Conservation (phyloP, 306 rosid species). For the Casuarina equisetifolia region DNA sequence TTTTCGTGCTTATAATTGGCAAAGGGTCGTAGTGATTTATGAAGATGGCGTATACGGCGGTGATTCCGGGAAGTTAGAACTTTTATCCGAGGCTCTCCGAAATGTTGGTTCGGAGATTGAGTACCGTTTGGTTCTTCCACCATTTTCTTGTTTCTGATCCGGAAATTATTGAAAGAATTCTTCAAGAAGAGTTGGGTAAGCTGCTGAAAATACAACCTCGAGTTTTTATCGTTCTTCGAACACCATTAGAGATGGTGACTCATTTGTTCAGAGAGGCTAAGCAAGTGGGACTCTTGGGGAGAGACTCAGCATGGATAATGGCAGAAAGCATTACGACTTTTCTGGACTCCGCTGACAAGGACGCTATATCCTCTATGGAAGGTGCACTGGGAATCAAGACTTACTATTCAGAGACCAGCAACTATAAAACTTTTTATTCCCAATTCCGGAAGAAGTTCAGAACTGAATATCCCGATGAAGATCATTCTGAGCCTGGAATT, state of each 20-base stretch:
- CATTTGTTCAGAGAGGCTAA: conserved; percentile 58
- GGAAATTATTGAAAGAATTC: conserved; percentile 39
- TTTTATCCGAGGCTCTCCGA: conserved; percentile 58
- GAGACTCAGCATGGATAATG: conserved; percentile 64
- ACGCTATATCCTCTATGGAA: conserved; percentile 51
- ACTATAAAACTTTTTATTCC: conserved; percentile 34
- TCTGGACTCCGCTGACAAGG: conserved; percentile 43
- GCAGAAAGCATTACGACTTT: conserved; percentile 54
- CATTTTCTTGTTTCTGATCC: conserved; percentile 49
- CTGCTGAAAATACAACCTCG: conserved; percentile 44
- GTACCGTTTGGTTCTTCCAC: conserved; percentile 49
- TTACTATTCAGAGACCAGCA: conserved; percentile 34
- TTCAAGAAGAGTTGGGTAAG: conserved; percentile 47
- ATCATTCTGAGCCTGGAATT: conserved; percentile 47
- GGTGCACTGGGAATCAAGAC: conserved; percentile 71
- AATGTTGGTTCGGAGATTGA: conserved; percentile 48
- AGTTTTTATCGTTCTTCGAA: conserved; percentile 54
- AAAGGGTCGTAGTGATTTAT: conserved; percentile 46
- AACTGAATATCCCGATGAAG: conserved; percentile 39
- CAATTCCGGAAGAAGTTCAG: conserved; percentile 39
- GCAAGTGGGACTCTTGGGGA: conserved; percentile 44
- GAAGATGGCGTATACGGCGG: conserved; percentile 46
- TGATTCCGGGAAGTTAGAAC: conserved; percentile 46
- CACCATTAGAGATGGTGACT: conserved; percentile 49
- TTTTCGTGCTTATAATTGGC: conserved; percentile 30